phyloP scores from a whole-genome alignment of 176 grass and related monocot species.

The Musa itinerans region DNA sequence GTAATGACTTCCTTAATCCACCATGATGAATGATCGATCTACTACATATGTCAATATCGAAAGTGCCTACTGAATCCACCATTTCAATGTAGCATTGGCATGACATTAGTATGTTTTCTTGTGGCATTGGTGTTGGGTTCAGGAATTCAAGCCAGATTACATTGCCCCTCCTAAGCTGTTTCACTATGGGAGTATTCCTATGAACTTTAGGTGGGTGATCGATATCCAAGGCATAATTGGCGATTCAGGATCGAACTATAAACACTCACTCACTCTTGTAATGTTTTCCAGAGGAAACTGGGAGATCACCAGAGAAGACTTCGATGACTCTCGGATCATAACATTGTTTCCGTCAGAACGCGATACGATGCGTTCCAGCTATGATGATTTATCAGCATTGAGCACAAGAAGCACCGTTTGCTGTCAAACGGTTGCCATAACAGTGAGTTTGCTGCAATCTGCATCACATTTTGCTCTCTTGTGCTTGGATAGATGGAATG shows the following conservation, averaged over 20 bases:
- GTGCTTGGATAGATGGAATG: background rate
- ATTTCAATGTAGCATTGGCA: background rate
- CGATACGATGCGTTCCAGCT: constrained; percentile 15
- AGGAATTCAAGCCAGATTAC: constrained; percentile 56
- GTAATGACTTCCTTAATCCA: constrained; percentile 21
- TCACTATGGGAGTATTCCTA: constrained; percentile 35
- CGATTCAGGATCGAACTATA: background rate
- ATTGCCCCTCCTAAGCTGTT: constrained; percentile 41
- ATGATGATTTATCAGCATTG: constrained; percentile 18
- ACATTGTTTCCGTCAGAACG: constrained; percentile 21
- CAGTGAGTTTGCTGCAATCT: constrained; percentile 24
- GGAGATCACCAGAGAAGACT: constrained; percentile 21
- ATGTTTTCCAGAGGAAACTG: constrained; percentile 23
- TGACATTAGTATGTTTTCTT: background rate
- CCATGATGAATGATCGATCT: no score
- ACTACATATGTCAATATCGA: no score
- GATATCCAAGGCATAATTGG: background rate
- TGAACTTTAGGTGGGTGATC: constrained; percentile 46
- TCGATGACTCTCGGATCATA: constrained; percentile 26
- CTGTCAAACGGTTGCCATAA: constrained; percentile 43
- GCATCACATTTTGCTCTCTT: background rate
- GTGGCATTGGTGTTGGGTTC: background rate
- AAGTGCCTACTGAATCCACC: no score
- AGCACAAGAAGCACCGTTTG: constrained; percentile 27
- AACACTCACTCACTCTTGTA: background rate